Conservation (phyloP, 495 filamentous ascomycete species). For the Xylona heveae region DNA sequence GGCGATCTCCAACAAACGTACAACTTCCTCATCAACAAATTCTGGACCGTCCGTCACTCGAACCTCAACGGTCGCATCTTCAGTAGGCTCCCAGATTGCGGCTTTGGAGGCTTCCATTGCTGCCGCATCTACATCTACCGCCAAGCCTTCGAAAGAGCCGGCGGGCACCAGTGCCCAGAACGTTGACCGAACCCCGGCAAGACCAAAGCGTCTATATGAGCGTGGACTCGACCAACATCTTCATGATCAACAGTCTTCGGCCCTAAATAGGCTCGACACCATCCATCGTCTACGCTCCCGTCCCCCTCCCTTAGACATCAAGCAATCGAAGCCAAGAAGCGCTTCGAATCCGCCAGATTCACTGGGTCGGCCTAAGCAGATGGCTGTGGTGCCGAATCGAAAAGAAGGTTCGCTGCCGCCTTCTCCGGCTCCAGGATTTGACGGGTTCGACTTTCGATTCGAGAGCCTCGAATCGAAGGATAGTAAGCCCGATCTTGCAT, state of each 20-base stretch:
- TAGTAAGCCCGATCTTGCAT: constrained; percentile 11
- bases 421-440: constrained; percentile 2
- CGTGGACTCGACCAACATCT: constrained; percentile 59
- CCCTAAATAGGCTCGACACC: constrained; percentile 58
- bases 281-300: constrained; percentile 32
- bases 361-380: no score
- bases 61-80: constrained; percentile 80
- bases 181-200: constrained; percentile 28
- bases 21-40: constrained; percentile 71
- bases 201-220: constrained; percentile 66
- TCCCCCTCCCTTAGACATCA: constrained; percentile 15
- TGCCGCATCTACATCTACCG: not conserved
- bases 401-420: no score
- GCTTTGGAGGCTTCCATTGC: constrained; percentile 15
- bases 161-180: constrained; percentile 5
- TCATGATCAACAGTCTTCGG: constrained; percentile 60
- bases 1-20: constrained; percentile 47
- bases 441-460: constrained; percentile 1
- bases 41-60: constrained; percentile 49
- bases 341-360: no score
- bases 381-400: no score
- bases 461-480: not conserved
- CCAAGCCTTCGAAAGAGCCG: constrained; percentile 6
- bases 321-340: no score
- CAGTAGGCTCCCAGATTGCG: constrained; percentile 55